These are phyloP conservation scores for Theobroma grandiflorum DNA, from an alignment of 441 rosid species.

Conservation along the genomic window DNA sequence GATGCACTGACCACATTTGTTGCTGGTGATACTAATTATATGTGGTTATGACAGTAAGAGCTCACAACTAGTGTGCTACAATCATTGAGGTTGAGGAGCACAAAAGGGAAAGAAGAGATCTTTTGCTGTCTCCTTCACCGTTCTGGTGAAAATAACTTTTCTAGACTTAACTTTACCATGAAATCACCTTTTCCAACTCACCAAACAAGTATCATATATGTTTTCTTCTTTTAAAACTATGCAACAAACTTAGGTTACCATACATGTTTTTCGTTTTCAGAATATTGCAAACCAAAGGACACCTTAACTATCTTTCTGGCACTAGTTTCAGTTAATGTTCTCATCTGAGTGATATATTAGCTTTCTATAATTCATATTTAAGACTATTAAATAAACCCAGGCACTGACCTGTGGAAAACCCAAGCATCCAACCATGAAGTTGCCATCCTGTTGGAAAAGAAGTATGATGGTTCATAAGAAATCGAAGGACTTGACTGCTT, in stretches of 20 bases:
- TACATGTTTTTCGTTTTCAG: not conserved
- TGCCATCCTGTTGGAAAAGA: conserved; percentile 71
- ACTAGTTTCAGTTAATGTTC: not conserved
- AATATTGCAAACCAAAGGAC: not conserved
- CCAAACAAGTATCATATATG: not conserved
- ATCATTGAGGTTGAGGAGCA: not conserved
- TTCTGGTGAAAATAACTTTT: not conserved
- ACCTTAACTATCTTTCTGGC: conserved; percentile 2
- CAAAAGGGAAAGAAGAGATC: not conserved
- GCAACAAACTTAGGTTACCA: not conserved
- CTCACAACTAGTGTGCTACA: not conserved
- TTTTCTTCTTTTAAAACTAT: not conserved
- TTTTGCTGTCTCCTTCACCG: not conserved
- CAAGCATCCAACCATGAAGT: conserved; percentile 95
- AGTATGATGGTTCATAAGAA: conserved; percentile 30
- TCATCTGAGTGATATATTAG: not conserved
- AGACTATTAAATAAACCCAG: conserved; percentile 18
- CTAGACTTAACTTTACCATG: not conserved
- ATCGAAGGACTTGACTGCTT: conserved; percentile 5
- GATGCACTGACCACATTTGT: not conserved
- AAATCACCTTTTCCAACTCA: not conserved
- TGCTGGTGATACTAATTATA: not conserved
- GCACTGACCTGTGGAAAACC: conserved; percentile 84
- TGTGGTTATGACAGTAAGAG: not conserved
- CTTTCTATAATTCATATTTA: conserved; percentile 2